Evolutionary conservation across 139 green algal species (phyloP).

Genomic region (Nannochloris sp.): DNA sequence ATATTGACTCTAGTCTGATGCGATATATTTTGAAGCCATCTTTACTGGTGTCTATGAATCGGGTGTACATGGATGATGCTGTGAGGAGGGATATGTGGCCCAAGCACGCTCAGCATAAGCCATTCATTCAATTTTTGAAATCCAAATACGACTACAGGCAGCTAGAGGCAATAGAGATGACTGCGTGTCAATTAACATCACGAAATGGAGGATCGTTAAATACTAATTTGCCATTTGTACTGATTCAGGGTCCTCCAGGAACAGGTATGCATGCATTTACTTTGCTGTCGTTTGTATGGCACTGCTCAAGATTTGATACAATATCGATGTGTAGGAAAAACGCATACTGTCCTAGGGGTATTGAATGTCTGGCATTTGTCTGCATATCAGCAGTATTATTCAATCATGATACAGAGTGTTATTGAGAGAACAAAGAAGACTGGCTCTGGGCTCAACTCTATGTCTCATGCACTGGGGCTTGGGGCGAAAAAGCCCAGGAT

Average conservation of each 20-base stretch:
- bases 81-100: conserved; percentile 35
- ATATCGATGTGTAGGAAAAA: conserved; percentile 62
- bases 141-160: conserved; percentile 54
- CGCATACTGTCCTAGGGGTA: conserved; percentile 80
- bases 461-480: not conserved
- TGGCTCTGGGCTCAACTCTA: not conserved
- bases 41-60: conserved; percentile 17
- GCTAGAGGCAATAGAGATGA: conserved; percentile 53
- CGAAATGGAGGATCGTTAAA: not conserved
- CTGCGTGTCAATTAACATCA: conserved; percentile 33
- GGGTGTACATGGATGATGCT: conserved; percentile 18
- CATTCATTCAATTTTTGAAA: conserved; percentile 38
- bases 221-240: conserved; percentile 43
- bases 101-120: conserved; percentile 13
- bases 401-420: not conserved
- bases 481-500: conserved; percentile 55
- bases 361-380: conserved; percentile 88
- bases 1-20: conserved; percentile 18
- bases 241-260: conserved; percentile 81
- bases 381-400: conserved; percentile 70
- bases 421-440: not conserved
- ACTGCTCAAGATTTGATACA: too few species aligned
- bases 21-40: conserved; percentile 43
- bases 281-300: too few species aligned
- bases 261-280: conserved; percentile 30